Conservation (phyloP, 345 rosid genomes). For the Physaria fendleri region DNA sequence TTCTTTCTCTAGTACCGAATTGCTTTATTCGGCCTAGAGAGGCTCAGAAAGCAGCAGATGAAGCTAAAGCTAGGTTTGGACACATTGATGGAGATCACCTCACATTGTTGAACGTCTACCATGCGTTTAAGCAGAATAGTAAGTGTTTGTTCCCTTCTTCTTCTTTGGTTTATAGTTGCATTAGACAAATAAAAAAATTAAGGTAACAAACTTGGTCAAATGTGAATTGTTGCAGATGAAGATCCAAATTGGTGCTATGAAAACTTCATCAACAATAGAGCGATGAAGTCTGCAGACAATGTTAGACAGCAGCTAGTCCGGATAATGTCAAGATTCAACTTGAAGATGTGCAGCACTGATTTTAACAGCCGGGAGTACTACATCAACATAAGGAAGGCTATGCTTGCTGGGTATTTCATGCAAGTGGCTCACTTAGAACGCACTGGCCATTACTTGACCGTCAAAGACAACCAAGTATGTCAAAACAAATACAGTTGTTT, state of each 20-base stretch:
- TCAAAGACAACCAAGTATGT: constrained; percentile 89
- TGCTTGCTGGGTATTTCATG: constrained; percentile 91
- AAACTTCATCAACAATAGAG: constrained; percentile 78
- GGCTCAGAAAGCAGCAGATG: constrained; percentile 99
- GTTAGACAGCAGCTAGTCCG: constrained; percentile 96
- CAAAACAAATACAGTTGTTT: background rate
- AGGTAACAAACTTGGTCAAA: background rate
- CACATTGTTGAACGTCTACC: constrained; percentile 87
- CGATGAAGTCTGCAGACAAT: constrained; percentile 86
- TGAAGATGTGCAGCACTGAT: constrained; percentile 88
- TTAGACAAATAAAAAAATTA: background rate
- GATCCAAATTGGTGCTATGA: constrained; percentile 95
- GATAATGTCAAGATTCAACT: constrained; percentile 80
- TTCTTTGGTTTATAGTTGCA: background rate
- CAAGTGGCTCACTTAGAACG: constrained; percentile 94
- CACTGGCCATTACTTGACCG: constrained; percentile 86
- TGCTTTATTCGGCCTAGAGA: constrained; percentile 99
- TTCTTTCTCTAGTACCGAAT: constrained; percentile 99
- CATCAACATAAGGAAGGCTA: constrained; percentile 83
- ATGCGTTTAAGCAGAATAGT: constrained; percentile 93
- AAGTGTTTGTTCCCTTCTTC: constrained; percentile 22
- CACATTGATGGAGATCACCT: constrained; percentile 99
- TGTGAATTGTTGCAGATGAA: constrained; percentile 48
- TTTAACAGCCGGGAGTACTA: constrained; percentile 90
- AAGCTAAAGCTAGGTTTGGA: constrained; percentile 96